These are phyloP conservation scores for Pyronema omphalodes DNA, from an alignment of 495 filamentous ascomycete species.

Conservation along the genomic window DNA sequence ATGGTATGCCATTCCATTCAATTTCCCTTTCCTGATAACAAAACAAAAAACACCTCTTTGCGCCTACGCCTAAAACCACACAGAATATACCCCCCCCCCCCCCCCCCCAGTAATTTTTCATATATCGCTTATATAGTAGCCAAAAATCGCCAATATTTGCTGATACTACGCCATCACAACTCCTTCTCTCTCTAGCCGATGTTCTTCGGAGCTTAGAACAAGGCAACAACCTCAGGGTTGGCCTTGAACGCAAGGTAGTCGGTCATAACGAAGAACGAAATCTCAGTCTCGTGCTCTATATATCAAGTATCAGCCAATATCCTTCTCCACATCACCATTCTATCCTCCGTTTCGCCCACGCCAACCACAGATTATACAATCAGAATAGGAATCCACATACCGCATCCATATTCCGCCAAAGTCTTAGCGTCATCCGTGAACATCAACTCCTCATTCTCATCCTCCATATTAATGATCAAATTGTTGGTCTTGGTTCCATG, in stretches of 20 bases:
- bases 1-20: no score
- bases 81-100: no score
- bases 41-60: no score
- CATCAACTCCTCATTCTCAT: conserved; percentile 16
- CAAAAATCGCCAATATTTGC: no score
- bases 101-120: no score
- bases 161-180: no score
- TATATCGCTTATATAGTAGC: no score
- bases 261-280: conserved; percentile 22
- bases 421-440: conserved; percentile 16
- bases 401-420: conserved; percentile 20
- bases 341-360: no score
- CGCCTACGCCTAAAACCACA: no score
- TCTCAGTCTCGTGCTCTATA: conserved; percentile 24
- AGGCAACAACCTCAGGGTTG: conserved; percentile 12
- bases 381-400: conserved; percentile 1
- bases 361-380: background rate
- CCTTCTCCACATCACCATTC: background rate
- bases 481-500: conserved; percentile 25
- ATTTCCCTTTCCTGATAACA: no score
- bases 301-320: background rate
- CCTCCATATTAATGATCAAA: conserved; percentile 25
- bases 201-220: no score
- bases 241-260: conserved; percentile 23
- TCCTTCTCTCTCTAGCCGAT: no score